Percentiles rank a stretch among this genome's conserved stretches.
phyloP scores from a whole-genome alignment of 352 stramenopile genomes.

The Phytophthora melonis region DNA sequence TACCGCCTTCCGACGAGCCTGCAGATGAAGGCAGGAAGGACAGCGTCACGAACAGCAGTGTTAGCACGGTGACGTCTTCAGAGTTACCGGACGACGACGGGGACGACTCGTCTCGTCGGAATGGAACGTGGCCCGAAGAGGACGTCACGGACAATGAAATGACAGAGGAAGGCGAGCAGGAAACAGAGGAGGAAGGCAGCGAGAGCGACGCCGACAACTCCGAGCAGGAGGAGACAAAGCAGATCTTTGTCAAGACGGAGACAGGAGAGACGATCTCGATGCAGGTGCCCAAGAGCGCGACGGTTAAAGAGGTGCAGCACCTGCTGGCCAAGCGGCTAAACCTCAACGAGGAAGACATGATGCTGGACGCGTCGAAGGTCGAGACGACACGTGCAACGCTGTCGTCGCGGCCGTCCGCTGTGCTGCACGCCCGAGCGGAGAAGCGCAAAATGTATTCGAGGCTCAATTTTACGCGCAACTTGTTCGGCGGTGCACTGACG shows the following conservation, averaged over 20 bases:
- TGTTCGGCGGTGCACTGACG: slow-evolving; percentile 66
- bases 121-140: slow-evolving; percentile 31
- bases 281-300: slow-evolving; percentile 56
- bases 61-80: slow-evolving; percentile 39
- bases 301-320: slow-evolving; percentile 60
- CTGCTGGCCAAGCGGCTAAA: slow-evolving; percentile 65
- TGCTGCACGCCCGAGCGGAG: slow-evolving; percentile 36
- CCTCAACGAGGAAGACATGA: slow-evolving; percentile 65
- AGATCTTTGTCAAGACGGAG: slow-evolving; percentile 76
- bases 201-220: slow-evolving; percentile 37
- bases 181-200: slow-evolving; percentile 31
- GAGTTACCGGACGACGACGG: slow-evolving; percentile 34
- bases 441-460: slow-evolving; percentile 52
- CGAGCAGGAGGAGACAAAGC: slow-evolving; percentile 46
- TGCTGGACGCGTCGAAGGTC: slow-evolving; percentile 46
- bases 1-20: slow-evolving; percentile 13
- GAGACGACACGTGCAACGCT: slow-evolving; percentile 35
- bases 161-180: slow-evolving; percentile 29
- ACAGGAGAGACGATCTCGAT: slow-evolving; percentile 68
- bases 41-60: slow-evolving; percentile 33
- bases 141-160: slow-evolving; percentile 31
- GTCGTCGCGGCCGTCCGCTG: slow-evolving; percentile 37
- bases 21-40: slow-evolving; percentile 3
- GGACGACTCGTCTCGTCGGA: slow-evolving; percentile 30
- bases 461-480: slow-evolving; percentile 67